Base-by-base conservation (phyloP, 2,329 filamentous ascomycete genomes). In the Ambrosiella cleistominuta region DNA sequence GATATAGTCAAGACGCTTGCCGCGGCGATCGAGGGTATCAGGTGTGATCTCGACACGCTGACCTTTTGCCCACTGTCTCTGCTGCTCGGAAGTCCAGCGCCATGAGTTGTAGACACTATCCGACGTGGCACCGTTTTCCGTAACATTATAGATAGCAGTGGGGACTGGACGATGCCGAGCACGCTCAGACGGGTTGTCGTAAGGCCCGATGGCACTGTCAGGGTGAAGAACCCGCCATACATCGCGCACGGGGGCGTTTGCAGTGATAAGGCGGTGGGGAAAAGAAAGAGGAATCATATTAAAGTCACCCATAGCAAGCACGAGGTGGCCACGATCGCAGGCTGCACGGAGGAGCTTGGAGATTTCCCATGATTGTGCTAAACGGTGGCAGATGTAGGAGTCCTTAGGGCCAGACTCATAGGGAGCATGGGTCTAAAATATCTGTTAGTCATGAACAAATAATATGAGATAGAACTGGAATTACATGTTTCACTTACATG, bases 1-100 rank as follows among this genome's bases (percentile, higher is more conserved):
- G 66, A 98, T 85, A 70, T 98, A 98, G 70, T 98, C 93, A 53
- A 97, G 77, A 19, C 93, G 77, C 68, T 95, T 91, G n/a, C 86
- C 91, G 27, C 74, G 75, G 0, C 80, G 81, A 66, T 96, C 90
- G 2, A 75, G 70, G 0, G 80, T 79, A 52, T 83, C 76, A 0
- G 78, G 76, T n/a, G 84, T 74, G 6, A 95, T 75, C 4, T 74
- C 69, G n/a, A 58, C 37, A 39, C 67, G 65, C 45, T 82, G 74
- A 11, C 69, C 64, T 47, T 78, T 79, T 9, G 77, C 76, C 2
- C 94, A 72, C 5, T 76, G 75, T 65, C 85, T 85, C 68, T 81
- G 84, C 64, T 86, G 75, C 13, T 72, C 73, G 65, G 86, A 81
- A 60, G 81, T 76, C 91, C 91, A 97, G 49, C 90, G 79, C 93